Evolutionary conservation across 2,329 filamentous ascomycete species (phyloP).

Genomic region (Arthroderma sp.): DNA sequence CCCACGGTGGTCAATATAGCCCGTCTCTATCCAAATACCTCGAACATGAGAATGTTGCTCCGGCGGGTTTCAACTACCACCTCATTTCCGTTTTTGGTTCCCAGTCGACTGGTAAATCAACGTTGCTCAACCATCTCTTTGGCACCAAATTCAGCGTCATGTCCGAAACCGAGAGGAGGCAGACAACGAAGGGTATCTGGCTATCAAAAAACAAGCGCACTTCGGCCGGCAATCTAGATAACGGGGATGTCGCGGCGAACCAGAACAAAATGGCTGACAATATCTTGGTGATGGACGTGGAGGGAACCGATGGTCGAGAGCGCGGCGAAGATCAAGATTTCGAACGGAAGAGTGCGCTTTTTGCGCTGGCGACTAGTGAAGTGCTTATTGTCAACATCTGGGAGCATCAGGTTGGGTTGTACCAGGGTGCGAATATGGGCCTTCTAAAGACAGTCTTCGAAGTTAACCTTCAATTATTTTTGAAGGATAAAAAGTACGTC

Average conservation of each 20-base stretch:
- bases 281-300: constrained; percentile 98
- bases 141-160: constrained; percentile 95
- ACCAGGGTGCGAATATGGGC: constrained; percentile 98
- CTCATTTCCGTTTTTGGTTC: constrained; percentile 98
- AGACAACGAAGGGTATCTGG: constrained; percentile 99
- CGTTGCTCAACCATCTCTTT: constrained; percentile 88
- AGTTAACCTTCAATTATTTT: constrained; percentile 91
- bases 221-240: constrained; percentile 28
- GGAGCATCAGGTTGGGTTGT: constrained; percentile 96
- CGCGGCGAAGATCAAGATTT: constrained; percentile 97
- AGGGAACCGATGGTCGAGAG: constrained; percentile 92
- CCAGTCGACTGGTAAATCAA: constrained; percentile 97
- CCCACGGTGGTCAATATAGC: neutral
- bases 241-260: constrained; percentile 14
- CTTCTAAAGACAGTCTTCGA: constrained; percentile 97
- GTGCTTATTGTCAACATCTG: constrained; percentile 98
- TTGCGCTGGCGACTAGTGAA: constrained; percentile 93
- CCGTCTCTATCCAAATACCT: constrained; percentile 71
- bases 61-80: constrained; percentile 96
- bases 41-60: constrained; percentile 61
- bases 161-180: constrained; percentile 83
- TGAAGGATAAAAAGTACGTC: constrained; percentile 81
- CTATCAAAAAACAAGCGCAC: constrained; percentile 86
- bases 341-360: constrained; percentile 93
- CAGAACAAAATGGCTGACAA: constrained; percentile 74